Conservation (phyloP, 192 early-diverging fungal species). For the Globomyces pollinis-pini region DNA sequence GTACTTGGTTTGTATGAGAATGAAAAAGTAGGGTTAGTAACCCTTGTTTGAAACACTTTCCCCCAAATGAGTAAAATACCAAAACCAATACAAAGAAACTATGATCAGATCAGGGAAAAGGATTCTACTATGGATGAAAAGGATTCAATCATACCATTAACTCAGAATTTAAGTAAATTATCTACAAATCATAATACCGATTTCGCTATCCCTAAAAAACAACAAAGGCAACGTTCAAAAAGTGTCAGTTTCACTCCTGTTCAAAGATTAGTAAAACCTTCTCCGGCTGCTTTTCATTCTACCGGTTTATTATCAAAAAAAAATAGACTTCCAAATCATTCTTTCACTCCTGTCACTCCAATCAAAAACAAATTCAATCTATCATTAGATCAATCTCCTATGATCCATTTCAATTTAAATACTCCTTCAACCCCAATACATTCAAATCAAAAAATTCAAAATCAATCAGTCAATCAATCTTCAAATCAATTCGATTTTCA, state of each 20-base stretch:
- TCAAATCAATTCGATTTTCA: conserved; percentile 9
- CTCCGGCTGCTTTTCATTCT: conserved; percentile 31
- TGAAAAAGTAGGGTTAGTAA: too few species aligned
- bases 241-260: background rate
- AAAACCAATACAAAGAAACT: too few species aligned
- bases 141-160: background rate
- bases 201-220: background rate
- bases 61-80: too few species aligned
- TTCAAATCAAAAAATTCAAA: background rate
- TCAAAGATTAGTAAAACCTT: conserved; percentile 23
- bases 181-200: background rate
- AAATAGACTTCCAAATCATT: conserved; percentile 16
- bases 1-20: too few species aligned
- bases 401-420: conserved; percentile 1
- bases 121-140: too few species aligned
- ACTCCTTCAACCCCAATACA: background rate
- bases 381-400: background rate
- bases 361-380: conserved; percentile 12
- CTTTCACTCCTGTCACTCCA: conserved; percentile 27
- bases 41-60: too few species aligned
- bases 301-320: conserved; percentile 30
- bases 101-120: too few species aligned
- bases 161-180: background rate
- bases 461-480: background rate
- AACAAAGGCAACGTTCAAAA: background rate